Percentiles rank a stretch among this genome's conserved stretches.
Conservation (phyloP, 1,284 basidiomycete species). For the Paramarasmius palmivorus region DNA sequence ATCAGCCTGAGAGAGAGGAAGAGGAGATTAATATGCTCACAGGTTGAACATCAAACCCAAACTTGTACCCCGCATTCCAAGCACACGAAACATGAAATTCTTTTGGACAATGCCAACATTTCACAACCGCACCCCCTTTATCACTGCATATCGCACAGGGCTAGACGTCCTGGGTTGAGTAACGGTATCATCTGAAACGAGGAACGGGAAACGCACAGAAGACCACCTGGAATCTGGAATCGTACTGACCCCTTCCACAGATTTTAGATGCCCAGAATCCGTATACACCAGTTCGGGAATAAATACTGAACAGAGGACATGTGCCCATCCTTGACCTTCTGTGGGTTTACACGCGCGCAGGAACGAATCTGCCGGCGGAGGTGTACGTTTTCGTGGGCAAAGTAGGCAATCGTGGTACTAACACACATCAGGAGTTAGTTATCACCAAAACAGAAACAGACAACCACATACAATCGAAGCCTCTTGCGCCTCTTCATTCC, state of each 20-base stretch:
- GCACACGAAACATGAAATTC: constrained; percentile 91
- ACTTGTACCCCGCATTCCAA: constrained; percentile 78
- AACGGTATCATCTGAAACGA: background rate
- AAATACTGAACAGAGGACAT: constrained; percentile 89
- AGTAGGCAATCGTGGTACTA: constrained; percentile 76
- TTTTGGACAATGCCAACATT: constrained; percentile 80
- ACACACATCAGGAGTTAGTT: constrained; percentile 5
- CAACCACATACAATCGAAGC: constrained; percentile 63
- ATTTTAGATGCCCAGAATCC: constrained; percentile 67
- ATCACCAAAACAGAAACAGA: constrained; percentile 1
- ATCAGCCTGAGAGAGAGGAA: no score
- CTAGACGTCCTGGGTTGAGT: constrained; percentile 32
- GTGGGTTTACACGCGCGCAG: constrained; percentile 90
- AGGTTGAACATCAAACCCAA: constrained; percentile 89
- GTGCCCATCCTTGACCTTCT: constrained; percentile 92
- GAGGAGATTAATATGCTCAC: constrained; percentile 42
- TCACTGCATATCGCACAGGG: constrained; percentile 65
- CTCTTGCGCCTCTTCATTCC: constrained; percentile 77
- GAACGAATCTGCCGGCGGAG: constrained; percentile 59
- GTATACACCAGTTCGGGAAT: constrained; percentile 83
- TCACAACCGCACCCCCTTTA: constrained; percentile 77
- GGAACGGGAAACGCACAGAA: constrained; percentile 43
- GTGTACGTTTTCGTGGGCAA: constrained; percentile 58
- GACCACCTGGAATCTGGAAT: constrained; percentile 68
- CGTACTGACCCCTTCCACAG: constrained; percentile 86